Evolutionary conservation across 2,329 filamentous ascomycete species (phyloP).

Genomic region (Alternaria sp.): DNA sequence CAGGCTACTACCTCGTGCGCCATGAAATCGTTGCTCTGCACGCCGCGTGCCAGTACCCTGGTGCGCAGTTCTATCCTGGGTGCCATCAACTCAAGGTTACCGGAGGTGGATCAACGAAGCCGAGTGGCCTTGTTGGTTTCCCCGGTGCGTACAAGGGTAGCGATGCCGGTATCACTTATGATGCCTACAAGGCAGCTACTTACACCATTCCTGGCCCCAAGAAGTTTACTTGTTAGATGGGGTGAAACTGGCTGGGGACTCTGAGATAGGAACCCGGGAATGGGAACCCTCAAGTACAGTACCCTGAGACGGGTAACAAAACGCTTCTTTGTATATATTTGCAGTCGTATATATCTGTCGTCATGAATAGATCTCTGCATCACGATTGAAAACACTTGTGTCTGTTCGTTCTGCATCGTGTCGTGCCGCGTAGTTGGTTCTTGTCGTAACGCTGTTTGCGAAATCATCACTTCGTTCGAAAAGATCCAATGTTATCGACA

Average conservation of each 20-base stretch:
- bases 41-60: constrained; percentile 55
- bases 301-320: not conserved
- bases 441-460: not conserved
- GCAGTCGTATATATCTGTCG: constrained; percentile 5
- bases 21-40: constrained; percentile 65
- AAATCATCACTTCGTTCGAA: not conserved
- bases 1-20: constrained; percentile 64
- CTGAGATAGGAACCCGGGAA: not conserved
- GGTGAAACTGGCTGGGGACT: not conserved
- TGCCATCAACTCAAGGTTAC: constrained; percentile 65
- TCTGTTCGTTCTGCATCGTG: not conserved
- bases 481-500: not conserved
- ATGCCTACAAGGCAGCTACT: constrained; percentile 54
- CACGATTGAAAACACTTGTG: not conserved
- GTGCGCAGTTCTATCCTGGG: constrained; percentile 64
- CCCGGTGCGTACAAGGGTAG: constrained; percentile 60
- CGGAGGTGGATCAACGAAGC: constrained; percentile 55
- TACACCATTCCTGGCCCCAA: constrained; percentile 39
- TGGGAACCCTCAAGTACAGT: not conserved
- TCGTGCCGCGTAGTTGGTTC: not conserved
- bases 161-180: constrained; percentile 61
- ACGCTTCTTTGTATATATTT: constrained; percentile 14
- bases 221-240: constrained; percentile 37
- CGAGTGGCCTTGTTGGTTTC: constrained; percentile 55
- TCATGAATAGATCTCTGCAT: not conserved